These are phyloP conservation scores for Macadamia integrifolia DNA, from an alignment of 164 flowering plant species.

Conservation along the genomic window DNA sequence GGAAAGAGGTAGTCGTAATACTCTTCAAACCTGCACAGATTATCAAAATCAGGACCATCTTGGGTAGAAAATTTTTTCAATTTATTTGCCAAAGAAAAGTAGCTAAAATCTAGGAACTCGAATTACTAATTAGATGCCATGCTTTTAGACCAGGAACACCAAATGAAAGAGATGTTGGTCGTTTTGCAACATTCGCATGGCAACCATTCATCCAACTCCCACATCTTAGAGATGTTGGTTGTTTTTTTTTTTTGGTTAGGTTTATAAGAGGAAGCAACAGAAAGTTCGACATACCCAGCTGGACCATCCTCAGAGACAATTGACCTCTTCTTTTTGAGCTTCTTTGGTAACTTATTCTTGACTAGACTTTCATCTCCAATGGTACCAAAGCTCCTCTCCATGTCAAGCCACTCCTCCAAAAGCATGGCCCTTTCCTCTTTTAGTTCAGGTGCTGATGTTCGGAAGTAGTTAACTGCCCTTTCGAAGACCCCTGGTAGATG, in stretches of 20 bases:
- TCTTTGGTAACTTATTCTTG: conserved; percentile 77
- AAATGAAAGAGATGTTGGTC: background rate
- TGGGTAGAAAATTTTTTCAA: too few relatives aligned
- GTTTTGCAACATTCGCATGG: background rate
- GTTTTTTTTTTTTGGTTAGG: too few relatives aligned
- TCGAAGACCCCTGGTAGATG: conserved; percentile 61
- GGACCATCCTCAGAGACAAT: conserved; percentile 67
- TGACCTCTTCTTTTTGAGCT: conserved; percentile 71
- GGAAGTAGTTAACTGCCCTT: conserved; percentile 58
- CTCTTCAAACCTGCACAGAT: conserved; percentile 42
- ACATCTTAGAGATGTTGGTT: background rate
- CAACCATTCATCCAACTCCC: background rate
- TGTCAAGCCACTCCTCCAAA: conserved; percentile 76
- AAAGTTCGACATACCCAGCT: conserved; percentile 49
- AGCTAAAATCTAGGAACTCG: too few relatives aligned
- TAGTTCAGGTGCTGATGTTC: conserved; percentile 74
- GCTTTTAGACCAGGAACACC: too few relatives aligned
- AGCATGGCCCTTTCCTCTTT: conserved; percentile 94
- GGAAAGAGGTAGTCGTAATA: conserved; percentile 83
- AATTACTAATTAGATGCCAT: too few relatives aligned
- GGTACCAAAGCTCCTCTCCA: conserved; percentile 66
- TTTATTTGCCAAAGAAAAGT: too few relatives aligned
- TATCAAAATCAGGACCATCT: background rate
- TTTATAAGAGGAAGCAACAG: background rate
- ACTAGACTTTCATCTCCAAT: conserved; percentile 70